These are phyloP conservation scores for Cucurbita pepo DNA, from an alignment of 306 rosid genomes.

Conservation along the genomic window DNA sequence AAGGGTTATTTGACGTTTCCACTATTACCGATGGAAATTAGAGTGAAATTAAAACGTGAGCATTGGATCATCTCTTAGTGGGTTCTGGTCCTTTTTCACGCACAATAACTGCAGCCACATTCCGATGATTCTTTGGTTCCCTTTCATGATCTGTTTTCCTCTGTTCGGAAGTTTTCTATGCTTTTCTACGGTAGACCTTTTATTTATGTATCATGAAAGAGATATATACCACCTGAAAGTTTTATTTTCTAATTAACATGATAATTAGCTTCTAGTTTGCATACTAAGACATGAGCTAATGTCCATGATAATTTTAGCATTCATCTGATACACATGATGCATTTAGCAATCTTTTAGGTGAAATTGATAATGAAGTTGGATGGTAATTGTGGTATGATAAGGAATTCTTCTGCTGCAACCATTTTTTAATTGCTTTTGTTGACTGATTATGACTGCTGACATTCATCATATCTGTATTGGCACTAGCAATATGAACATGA, in stretches of 20 bases:
- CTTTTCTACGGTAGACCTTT: neutral
- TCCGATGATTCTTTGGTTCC: neutral
- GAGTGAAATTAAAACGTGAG: neutral
- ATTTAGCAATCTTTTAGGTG: neutral
- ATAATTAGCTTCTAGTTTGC: too few relatives aligned
- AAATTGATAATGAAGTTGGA: neutral
- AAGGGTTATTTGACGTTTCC: constrained; percentile 13
- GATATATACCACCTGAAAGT: neutral
- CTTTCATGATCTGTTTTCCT: neutral
- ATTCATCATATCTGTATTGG: neutral
- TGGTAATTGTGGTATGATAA: neutral
- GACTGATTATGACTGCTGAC: neutral
- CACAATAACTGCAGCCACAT: neutral
- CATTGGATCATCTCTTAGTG: neutral
- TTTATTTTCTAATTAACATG: neutral
- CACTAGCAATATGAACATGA: neutral
- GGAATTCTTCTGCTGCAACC: neutral
- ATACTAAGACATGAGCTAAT: too few relatives aligned
- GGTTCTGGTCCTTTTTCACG: neutral
- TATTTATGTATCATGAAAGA: neutral
- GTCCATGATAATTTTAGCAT: neutral
- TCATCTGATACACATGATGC: neutral
- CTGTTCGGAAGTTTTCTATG: neutral
- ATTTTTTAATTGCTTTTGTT: neutral
- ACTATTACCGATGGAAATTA: constrained; percentile 10